Percentiles rank a stretch among this genome's conserved stretches.
These are phyloP conservation scores for Rugosomyces carneus DNA, from an alignment of 1,284 basidiomycete genomes.

Conservation along the genomic window DNA sequence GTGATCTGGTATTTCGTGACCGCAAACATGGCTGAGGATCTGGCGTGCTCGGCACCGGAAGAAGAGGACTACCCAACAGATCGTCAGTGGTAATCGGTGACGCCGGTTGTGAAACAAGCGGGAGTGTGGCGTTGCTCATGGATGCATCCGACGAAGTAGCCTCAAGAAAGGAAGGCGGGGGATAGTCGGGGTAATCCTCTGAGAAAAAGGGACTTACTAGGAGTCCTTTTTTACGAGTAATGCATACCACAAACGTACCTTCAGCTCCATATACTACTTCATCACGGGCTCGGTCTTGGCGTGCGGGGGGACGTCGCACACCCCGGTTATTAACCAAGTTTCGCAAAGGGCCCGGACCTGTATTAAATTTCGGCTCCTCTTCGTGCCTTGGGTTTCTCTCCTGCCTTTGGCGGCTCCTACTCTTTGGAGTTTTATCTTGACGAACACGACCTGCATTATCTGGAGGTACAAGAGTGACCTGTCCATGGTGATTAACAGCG, in stretches of 20 bases:
- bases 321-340: slow-evolving; percentile 18
- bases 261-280: slow-evolving; percentile 13
- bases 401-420: slow-evolving; percentile 24
- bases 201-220: slow-evolving; percentile 1
- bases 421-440: slow-evolving; percentile 37
- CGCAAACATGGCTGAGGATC: neutral
- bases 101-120: slow-evolving; percentile 14
- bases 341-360: slow-evolving; percentile 26
- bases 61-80: slow-evolving; percentile 6
- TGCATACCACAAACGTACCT: slow-evolving; percentile 10
- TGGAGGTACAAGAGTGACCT: slow-evolving; percentile 37
- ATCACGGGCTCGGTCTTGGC: slow-evolving; percentile 21
- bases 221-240: slow-evolving; percentile 1
- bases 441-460: slow-evolving; percentile 50
- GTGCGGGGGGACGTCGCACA: slow-evolving; percentile 14
- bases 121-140: slow-evolving; percentile 26
- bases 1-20: slow-evolving; percentile 5
- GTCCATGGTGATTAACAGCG: slow-evolving; percentile 48
- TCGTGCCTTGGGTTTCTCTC: slow-evolving; percentile 26
- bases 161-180: slow-evolving; percentile 54
- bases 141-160: slow-evolving; percentile 34
- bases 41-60: neutral
- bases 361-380: slow-evolving; percentile 32
- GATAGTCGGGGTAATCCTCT: slow-evolving; percentile 45
- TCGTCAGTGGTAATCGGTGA: slow-evolving; percentile 2